These are phyloP conservation scores for Fomitopsis betulina DNA, from an alignment of 1,284 basidiomycete species.

Conservation along the genomic window DNA sequence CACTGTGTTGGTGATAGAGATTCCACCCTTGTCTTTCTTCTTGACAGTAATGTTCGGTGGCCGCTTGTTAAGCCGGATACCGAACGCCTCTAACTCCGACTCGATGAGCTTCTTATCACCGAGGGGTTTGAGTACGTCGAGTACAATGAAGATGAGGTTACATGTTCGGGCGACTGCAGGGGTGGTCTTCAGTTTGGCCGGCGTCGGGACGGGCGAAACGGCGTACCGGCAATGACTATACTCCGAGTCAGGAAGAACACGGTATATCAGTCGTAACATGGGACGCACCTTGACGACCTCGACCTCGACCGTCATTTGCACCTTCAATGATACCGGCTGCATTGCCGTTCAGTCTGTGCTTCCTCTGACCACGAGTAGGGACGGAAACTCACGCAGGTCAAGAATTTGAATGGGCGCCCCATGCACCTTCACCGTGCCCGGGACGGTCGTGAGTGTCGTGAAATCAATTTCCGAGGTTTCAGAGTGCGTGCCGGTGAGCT, in stretches of 20 bases:
- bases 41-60: conserved; percentile 88
- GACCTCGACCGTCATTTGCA: conserved; percentile 95
- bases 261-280: neutral
- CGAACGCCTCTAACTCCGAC: conserved; percentile 92
- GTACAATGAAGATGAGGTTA: conserved; percentile 97
- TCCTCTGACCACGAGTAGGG: conserved; percentile 6
- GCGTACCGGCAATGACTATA: conserved; percentile 77
- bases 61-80: conserved; percentile 93
- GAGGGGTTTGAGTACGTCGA: conserved; percentile 96
- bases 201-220: neutral
- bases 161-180: conserved; percentile 88
- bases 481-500: conserved; percentile 95
- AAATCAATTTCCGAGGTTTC: conserved; percentile 99
- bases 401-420: conserved; percentile 91
- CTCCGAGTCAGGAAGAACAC: conserved; percentile 1
- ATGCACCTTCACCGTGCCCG: conserved; percentile 92
- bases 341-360: neutral
- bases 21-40: conserved; percentile 93
- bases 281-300: conserved; percentile 86
- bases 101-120: conserved; percentile 93
- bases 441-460: conserved; percentile 90
- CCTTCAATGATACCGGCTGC: conserved; percentile 97
- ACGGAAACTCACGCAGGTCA: conserved; percentile 65
- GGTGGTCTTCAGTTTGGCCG: conserved; percentile 1
- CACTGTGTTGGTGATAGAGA: conserved; percentile 93